A percentile compares a stretch with the other conserved stretches of the same genome.
Conservation (phyloP, 164 flowering plant species). For the Taxillus chinensis region DNA sequence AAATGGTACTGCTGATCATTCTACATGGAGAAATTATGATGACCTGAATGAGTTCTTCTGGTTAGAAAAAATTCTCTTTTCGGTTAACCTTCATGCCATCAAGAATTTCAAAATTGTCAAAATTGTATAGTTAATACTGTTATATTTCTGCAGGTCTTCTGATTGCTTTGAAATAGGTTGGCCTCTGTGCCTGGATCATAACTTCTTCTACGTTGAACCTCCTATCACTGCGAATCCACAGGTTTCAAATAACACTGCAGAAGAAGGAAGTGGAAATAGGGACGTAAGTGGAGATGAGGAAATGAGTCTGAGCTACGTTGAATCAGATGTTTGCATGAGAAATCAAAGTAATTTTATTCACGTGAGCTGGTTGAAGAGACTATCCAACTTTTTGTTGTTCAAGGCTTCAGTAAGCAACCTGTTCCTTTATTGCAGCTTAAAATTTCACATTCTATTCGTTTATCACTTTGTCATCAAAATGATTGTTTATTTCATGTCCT, state of each 20-base stretch:
- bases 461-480: neutral
- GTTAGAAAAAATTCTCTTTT: slow-evolving; percentile 21
- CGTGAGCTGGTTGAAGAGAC: slow-evolving; percentile 14
- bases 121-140: neutral
- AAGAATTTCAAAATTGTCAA: neutral
- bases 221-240: slow-evolving; percentile 14
- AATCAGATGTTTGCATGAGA: neutral
- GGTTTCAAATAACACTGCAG: slow-evolving; percentile 5
- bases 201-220: slow-evolving; percentile 12
- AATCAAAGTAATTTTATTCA: neutral
- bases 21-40: slow-evolving; percentile 95
- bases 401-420: neutral
- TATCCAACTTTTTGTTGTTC: slow-evolving; percentile 7
- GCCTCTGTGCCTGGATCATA: neutral
- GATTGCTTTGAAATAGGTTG: neutral
- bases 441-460: neutral
- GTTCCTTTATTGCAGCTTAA: neutral
- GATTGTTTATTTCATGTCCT: too few species aligned
- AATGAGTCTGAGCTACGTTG: neutral
- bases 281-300: slow-evolving; percentile 27
- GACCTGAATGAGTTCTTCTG: slow-evolving; percentile 95
- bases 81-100: neutral
- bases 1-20: slow-evolving; percentile 71
- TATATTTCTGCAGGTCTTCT: neutral
- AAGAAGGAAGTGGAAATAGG: slow-evolving; percentile 12